Percentiles rank a stretch among this genome's conserved stretches.
phyloP scores from a whole-genome alignment of 2,329 filamentous ascomycete species.

The Pyrenophora seminiperda region DNA sequence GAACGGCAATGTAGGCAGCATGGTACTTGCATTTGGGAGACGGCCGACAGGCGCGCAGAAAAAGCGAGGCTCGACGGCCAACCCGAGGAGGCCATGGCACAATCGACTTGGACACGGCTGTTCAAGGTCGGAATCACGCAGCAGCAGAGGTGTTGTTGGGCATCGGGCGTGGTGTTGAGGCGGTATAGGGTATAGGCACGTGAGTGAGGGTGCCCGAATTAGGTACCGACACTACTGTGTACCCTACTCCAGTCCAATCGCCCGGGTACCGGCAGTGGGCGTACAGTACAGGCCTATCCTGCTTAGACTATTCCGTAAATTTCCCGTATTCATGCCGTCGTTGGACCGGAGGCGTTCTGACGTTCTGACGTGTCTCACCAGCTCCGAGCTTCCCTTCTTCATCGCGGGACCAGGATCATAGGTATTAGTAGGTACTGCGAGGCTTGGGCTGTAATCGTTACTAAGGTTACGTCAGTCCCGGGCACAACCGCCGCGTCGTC shows the following conservation, averaged over 20 bases:
- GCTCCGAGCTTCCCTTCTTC: not conserved
- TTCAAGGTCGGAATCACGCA: slow-evolving; percentile 1
- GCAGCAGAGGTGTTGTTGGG: not conserved
- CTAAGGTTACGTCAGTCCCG: slow-evolving; percentile 28
- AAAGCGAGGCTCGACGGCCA: slow-evolving; percentile 53
- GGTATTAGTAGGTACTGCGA: too few relatives aligned
- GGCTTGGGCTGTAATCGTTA: slow-evolving; percentile 3
- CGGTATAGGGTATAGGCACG: slow-evolving; percentile 1
- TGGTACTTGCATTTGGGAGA: slow-evolving; percentile 56
- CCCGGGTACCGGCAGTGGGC: slow-evolving; percentile 7
- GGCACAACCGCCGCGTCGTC: slow-evolving; percentile 13
- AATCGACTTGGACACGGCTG: not conserved
- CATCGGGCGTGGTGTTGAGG: slow-evolving; percentile 4
- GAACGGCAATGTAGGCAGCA: slow-evolving; percentile 10
- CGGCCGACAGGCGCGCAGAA: slow-evolving; percentile 51
- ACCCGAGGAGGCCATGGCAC: slow-evolving; percentile 35
- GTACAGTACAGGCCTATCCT: not conserved
- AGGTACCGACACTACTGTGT: slow-evolving; percentile 10
- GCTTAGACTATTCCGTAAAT: not conserved
- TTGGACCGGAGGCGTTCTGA: not conserved
- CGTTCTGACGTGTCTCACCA: slow-evolving; percentile 4
- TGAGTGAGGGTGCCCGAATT: slow-evolving; percentile 10
- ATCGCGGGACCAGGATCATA: too few relatives aligned
- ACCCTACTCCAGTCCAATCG: slow-evolving; percentile 10
- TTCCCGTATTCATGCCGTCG: slow-evolving; percentile 1